Evolutionary conservation across 2,329 filamentous ascomycete species (phyloP).

Genomic region (Dactylellina parvicollis): DNA sequence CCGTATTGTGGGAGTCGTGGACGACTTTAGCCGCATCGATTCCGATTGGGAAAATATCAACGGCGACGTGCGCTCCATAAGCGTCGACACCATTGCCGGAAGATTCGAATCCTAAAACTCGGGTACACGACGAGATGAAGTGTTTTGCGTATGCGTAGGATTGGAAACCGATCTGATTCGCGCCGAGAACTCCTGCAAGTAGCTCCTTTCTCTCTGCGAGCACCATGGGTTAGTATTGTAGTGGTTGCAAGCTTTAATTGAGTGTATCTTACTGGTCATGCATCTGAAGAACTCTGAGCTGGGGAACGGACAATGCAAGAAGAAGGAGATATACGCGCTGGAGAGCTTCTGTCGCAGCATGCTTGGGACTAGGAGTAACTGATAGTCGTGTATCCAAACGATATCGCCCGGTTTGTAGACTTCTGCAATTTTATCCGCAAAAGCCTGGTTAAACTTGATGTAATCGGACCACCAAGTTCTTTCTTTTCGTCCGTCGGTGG

Average conservation of each 20-base stretch:
- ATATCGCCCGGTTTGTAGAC: slow-evolving; percentile 93
- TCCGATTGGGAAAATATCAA: slow-evolving; percentile 93
- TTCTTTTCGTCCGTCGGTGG: slow-evolving; percentile 82
- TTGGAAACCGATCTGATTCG: slow-evolving; percentile 95
- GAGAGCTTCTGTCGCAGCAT: slow-evolving; percentile 86
- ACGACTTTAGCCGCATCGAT: slow-evolving; percentile 87
- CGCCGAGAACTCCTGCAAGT: slow-evolving; percentile 85
- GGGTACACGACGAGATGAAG: slow-evolving; percentile 91
- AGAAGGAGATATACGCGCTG: slow-evolving; percentile 93
- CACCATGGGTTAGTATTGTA: slow-evolving; percentile 2
- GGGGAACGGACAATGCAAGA: slow-evolving; percentile 91
- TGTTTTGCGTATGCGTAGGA: slow-evolving; percentile 94
- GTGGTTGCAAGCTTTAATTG: neutral
- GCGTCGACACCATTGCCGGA: slow-evolving; percentile 75
- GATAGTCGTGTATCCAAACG: slow-evolving; percentile 92
- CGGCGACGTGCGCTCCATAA: slow-evolving; percentile 86
- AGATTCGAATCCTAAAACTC: slow-evolving; percentile 78
- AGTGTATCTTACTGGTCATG: slow-evolving; percentile 62
- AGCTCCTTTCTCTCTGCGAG: slow-evolving; percentile 83
- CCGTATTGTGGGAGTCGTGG: slow-evolving; percentile 75
- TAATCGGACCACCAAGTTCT: slow-evolving; percentile 91
- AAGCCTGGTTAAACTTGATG: slow-evolving; percentile 89
- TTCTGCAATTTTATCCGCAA: slow-evolving; percentile 87
- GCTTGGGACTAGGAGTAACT: slow-evolving; percentile 86
- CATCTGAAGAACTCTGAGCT: slow-evolving; percentile 95